Evolutionary conservation across 106 monocot species (phyloP).

Genomic region (Acorus gramineus): DNA sequence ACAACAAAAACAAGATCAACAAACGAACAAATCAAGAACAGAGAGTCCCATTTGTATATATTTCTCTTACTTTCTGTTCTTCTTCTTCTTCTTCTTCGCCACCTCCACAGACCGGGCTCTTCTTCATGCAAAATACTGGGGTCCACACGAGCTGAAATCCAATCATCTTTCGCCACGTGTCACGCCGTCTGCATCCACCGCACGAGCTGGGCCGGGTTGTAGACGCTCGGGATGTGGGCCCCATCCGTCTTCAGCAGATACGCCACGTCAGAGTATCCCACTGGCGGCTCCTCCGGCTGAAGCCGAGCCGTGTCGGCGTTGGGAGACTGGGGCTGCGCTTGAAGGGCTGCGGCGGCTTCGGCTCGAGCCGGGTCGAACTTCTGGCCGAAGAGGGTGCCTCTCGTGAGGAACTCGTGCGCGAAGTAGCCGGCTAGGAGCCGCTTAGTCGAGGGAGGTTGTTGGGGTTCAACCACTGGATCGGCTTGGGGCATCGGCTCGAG

Average conservation of each 20-base stretch:
- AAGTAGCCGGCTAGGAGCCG: constrained; percentile 44
- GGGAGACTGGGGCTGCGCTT: background rate
- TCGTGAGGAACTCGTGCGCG: constrained; percentile 58
- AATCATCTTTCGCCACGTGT: too few species aligned
- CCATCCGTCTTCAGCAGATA: constrained; percentile 34
- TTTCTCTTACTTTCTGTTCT: too few species aligned
- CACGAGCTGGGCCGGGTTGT: constrained; percentile 54
- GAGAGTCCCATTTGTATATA: too few species aligned
- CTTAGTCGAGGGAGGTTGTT: background rate
- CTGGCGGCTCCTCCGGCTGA: background rate
- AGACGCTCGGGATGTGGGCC: constrained; percentile 45
- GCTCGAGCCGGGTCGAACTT: background rate
- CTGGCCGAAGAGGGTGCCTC: constrained; percentile 38
- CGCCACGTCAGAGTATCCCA: constrained; percentile 31
- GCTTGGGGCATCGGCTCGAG: too few species aligned
- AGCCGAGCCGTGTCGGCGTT: background rate
- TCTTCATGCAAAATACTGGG: too few species aligned
- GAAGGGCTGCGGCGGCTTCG: background rate
- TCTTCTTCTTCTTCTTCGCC: too few species aligned
- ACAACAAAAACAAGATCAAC: too few species aligned
- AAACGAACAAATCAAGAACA: too few species aligned
- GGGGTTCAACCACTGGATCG: too few species aligned
- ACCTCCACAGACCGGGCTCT: too few species aligned
- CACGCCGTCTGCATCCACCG: constrained; percentile 34
- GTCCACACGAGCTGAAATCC: too few species aligned